Conservation (phyloP, 352 stramenopile genomes). For the Pythium coloratum region DNA sequence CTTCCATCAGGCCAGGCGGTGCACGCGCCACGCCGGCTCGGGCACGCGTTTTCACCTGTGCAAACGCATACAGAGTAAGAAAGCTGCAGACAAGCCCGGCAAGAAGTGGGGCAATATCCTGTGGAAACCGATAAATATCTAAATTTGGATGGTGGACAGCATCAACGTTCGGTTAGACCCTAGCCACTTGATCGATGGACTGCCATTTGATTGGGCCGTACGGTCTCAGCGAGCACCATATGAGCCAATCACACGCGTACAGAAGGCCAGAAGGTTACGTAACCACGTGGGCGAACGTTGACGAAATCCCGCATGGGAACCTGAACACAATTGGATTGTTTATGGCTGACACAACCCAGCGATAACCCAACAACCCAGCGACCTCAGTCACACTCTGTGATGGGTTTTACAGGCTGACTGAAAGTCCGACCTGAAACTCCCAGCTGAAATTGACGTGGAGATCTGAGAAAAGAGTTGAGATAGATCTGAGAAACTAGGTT, state of each 20-base stretch:
- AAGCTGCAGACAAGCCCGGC: neutral
- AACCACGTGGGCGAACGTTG: conserved; percentile 3
- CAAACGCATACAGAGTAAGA: neutral
- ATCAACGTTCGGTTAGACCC: neutral
- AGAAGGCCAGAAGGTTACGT: neutral
- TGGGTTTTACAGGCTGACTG: conserved; percentile 5
- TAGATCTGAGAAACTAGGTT: neutral
- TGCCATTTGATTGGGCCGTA: conserved; percentile 2
- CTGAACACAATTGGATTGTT: conserved; percentile 9
- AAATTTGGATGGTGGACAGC: conserved; percentile 17
- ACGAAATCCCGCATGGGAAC: conserved; percentile 8
- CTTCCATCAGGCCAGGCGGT: conserved; percentile 15
- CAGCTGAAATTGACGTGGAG: neutral
- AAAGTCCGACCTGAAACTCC: neutral
- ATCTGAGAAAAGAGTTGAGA: no score
- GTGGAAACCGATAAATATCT: conserved; percentile 9
- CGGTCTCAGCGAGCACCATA: neutral
- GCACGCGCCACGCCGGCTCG: conserved; percentile 11
- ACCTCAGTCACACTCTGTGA: neutral
- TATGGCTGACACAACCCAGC: conserved; percentile 7
- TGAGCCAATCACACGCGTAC: neutral
- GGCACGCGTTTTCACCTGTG: conserved; percentile 18
- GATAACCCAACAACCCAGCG: conserved; percentile 2
- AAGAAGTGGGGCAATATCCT: neutral
- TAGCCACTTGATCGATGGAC: neutral